These are phyloP conservation scores for Nepenthes alata DNA, from an alignment of 179 eudicot genomes.

Conservation along the genomic window DNA sequence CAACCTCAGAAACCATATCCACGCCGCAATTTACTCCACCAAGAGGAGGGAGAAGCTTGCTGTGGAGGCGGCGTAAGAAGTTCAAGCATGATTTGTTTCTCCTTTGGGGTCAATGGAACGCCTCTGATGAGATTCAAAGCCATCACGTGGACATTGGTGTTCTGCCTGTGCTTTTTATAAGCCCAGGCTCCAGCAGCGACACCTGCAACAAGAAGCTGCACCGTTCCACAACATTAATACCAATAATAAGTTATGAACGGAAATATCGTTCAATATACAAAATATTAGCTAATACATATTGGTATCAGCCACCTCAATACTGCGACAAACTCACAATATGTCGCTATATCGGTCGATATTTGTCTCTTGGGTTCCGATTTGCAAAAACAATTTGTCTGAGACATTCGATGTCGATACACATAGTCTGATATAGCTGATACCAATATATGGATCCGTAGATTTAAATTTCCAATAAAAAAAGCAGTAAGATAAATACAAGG, in stretches of 20 bases:
- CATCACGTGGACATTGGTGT: conserved; percentile 80
- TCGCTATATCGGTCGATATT: too few species aligned
- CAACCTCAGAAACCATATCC: conserved; percentile 5
- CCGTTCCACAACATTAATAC: background rate
- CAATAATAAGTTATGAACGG: too few species aligned
- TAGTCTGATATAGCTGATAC: too few species aligned
- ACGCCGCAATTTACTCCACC: conserved; percentile 45
- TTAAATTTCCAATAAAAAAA: background rate
- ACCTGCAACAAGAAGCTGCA: conserved; percentile 70
- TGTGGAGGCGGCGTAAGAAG: conserved; percentile 73
- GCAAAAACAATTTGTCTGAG: too few species aligned
- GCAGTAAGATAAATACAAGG: background rate
- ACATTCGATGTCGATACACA: too few species aligned
- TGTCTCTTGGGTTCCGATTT: too few species aligned
- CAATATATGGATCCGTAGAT: background rate
- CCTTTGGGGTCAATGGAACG: conserved; percentile 75
- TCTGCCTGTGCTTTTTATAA: conserved; percentile 65
- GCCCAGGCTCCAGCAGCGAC: conserved; percentile 83
- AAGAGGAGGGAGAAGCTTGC: conserved; percentile 13
- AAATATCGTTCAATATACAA: too few species aligned
- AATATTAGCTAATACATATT: too few species aligned
- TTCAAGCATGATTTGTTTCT: conserved; percentile 83
- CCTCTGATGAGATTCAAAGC: conserved; percentile 83
- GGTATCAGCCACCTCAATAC: too few species aligned
- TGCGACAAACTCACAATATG: too few species aligned